Evolutionary conservation across 768 basidiomycete species (phyloP), one percentile per base, ranked within the genome.

Genomic region (Infundibulicybe gibba): DNA sequence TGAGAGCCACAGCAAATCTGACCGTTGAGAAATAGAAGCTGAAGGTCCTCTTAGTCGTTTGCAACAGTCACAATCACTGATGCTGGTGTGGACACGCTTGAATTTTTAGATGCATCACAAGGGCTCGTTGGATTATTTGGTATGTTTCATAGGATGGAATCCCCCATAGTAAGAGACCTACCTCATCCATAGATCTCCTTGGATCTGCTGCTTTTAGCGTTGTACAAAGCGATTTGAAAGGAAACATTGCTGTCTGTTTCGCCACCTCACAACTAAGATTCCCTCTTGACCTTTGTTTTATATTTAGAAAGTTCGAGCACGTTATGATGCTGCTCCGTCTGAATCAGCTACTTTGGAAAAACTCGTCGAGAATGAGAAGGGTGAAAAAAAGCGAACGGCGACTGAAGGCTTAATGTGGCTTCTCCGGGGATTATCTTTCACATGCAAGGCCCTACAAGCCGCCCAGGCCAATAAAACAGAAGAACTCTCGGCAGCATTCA

Each of bases 361-460:
- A 41, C 81, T 99, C 20, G 83, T 93, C 4, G 75, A 76, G 58
- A 86, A 87, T 58, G 97, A 98, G 68, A 85, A 89, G 65, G 68
- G 67, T 17, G 88, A 92, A 68, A 91, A 94, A 78, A 93, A 93
- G 66, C 78, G 81, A 13, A 77, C 80, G 0, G 92, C 95, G 2
- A 97, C 94, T 0, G 87, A 94, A 60, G 94, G 92, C 13, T 77
- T 97, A 45, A 69, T 97, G 67, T 99, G 97, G 97, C 79, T 99
- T 41, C 76, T 94, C 41, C 83, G 94, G 25, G 97, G 93, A 2
- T 79, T 94, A 44, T 79, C 81, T 21, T 99, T 99, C 73, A 99
- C 95, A 31, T 82, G 85, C 67, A 73, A 79, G 47, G 88, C 88
- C 1, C 79, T 99, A 19, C 77, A 87, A 52, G 69, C 75, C 39